Evolutionary conservation across 2,329 filamentous ascomycete genomes (phyloP), one percentile per base, ranked within the genome.

Genomic region (Diaporthe destruens): DNA sequence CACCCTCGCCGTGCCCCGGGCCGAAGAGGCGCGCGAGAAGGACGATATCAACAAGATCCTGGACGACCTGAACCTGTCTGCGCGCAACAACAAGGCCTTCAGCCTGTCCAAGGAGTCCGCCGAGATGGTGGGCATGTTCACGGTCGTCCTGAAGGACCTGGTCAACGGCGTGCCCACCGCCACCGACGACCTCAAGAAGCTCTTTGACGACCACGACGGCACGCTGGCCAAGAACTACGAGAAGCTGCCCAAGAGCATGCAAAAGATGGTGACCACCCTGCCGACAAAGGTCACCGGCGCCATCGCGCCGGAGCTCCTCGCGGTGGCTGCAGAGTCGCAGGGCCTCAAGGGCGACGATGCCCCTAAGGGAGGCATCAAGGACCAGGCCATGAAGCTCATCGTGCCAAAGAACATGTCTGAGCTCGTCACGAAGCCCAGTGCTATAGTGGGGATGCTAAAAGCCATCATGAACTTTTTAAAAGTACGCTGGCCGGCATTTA

Each of bases 151-250:
- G 79, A 96, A 96, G 80, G 96, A 99, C 80, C 89, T 98, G 20
- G 90, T 96, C 78, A 95, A 95, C 80, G 96, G 96, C 74, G 96
- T 94, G 1, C 96, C 96, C 3, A 98, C 96, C 0, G 96, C 96
- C 3, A 98, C 97, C 81, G 88, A 93, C 79, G 96, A 99, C 80
- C 91, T 99, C n/a, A 90, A 86, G 3, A 78, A 80, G 18, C 86
- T 92, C 29, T 81, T 92, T 55, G 88, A 91, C 73, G 89, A 91
- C 79, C 86, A 86, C 74, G 88, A 92, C 78, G 87, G 88, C 72
- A 84, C 86, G n/a, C 84, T 92, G n/a, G 84, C 86, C 53, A 85
- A 86, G 72, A 86, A 86, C 73, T 92, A 88, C 78, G 89, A 91
- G 72, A 87, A 91, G 75, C 88, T 98, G 56, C 96, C 96, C 0